phyloP scores from a whole-genome alignment of 108 stramenopile genomes.

The Skeletonema tropicum region DNA sequence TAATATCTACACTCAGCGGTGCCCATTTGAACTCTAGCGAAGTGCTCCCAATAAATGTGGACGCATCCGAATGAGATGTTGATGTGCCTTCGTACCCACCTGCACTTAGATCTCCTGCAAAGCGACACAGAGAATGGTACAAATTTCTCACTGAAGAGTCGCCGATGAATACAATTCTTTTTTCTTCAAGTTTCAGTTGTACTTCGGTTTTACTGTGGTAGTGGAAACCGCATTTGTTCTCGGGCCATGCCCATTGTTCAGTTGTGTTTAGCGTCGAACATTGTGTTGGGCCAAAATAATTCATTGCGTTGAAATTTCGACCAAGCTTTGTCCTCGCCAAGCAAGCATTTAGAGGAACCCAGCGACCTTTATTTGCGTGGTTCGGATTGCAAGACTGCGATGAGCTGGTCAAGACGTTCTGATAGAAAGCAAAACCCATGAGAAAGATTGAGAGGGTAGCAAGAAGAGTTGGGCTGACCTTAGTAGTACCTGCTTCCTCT shows the following conservation, averaged over 20 bases:
- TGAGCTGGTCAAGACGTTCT: not conserved
- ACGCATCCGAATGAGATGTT: slow-evolving; percentile 36
- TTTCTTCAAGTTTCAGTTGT: slow-evolving; percentile 20
- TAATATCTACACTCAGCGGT: slow-evolving; percentile 47
- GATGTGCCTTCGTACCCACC: slow-evolving; percentile 38
- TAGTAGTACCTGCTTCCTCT: slow-evolving; percentile 26
- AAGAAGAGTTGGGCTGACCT: slow-evolving; percentile 45
- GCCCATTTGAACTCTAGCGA: slow-evolving; percentile 54
- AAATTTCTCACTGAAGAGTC: slow-evolving; percentile 46
- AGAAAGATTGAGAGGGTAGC: slow-evolving; percentile 33
- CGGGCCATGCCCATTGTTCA: slow-evolving; percentile 50
- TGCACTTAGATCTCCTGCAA: slow-evolving; percentile 41
- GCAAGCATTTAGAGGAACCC: slow-evolving; percentile 46
- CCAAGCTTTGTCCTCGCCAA: slow-evolving; percentile 2
- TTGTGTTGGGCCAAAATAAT: slow-evolving; percentile 26
- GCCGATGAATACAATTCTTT: slow-evolving; percentile 49
- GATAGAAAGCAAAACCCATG: slow-evolving; percentile 21
- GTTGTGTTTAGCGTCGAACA: slow-evolving; percentile 8
- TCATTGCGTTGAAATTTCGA: not conserved
- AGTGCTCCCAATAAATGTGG: slow-evolving; percentile 20
- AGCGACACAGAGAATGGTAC: slow-evolving; percentile 42
- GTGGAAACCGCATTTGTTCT: slow-evolving; percentile 33
- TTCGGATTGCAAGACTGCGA: not conserved
- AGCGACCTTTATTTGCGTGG: slow-evolving; percentile 42
- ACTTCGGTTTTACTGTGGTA: slow-evolving; percentile 24